These are phyloP conservation scores for Hyphopichia khmerensis DNA, from an alignment of 1,139 yeast species.

Conservation along the genomic window DNA sequence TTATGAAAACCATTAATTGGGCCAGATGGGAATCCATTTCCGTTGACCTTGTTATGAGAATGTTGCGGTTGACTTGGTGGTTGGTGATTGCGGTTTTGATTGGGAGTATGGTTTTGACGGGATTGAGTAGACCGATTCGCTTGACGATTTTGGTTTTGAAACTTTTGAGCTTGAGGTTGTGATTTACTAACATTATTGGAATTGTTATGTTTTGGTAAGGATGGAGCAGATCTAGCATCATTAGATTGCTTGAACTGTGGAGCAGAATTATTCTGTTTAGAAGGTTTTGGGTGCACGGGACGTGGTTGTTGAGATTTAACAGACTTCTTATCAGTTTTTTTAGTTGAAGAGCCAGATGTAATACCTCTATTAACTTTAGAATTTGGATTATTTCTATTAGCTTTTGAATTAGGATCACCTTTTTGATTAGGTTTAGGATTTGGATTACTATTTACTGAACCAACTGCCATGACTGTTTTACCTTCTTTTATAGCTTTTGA, in stretches of 20 bases:
- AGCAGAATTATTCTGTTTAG: slow-evolving; percentile 2
- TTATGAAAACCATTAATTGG: neutral
- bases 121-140: no score
- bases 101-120: no score
- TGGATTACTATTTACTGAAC: slow-evolving; percentile 18
- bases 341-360: neutral
- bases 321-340: neutral
- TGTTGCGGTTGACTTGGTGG: no score
- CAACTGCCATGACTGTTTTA: slow-evolving; percentile 43
- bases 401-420: neutral
- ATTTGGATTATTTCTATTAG: neutral
- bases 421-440: slow-evolving; percentile 3
- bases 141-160: no score
- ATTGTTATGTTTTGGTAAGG: no score
- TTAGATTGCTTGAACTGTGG: slow-evolving; percentile 6
- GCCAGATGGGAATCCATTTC: neutral
- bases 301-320: no score
- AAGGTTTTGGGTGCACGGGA: neutral
- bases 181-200: no score
- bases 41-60: neutral
- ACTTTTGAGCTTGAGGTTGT: no score
- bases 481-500: slow-evolving; percentile 39
- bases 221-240: no score
- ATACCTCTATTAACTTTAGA: slow-evolving; percentile 2
- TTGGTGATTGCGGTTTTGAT: no score